Conservation (phyloP, 1,284 basidiomycete genomes). For the Cutaneotrichosporon sp. region DNA sequence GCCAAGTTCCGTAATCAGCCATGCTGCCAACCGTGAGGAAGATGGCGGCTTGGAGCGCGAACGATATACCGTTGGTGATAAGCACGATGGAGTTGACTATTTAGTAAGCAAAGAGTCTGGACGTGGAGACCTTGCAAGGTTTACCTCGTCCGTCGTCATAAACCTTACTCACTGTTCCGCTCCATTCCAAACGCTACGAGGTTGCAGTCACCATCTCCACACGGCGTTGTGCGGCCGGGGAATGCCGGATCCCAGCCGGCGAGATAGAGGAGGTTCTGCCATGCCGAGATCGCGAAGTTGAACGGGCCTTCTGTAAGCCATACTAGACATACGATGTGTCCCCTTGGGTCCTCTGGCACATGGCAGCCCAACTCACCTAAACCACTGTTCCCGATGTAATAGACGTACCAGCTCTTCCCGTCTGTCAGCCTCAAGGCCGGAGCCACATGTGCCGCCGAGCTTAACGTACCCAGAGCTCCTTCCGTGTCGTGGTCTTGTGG, state of each 20-base stretch:
- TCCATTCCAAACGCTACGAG: constrained; percentile 32
- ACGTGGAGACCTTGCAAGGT: no score
- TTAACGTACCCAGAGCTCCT: constrained; percentile 37
- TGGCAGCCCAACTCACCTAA: constrained; percentile 21
- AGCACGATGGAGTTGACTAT: constrained; percentile 25
- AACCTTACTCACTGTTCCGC: constrained; percentile 31
- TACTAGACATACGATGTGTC: no score
- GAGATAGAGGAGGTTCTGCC: constrained; percentile 42
- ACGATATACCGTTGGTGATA: constrained; percentile 23
- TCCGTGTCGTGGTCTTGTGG: constrained; percentile 36
- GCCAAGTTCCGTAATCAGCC: constrained; percentile 28
- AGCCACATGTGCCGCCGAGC: no score
- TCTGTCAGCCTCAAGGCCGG: no score
- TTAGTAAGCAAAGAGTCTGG: no score
- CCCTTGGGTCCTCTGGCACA: no score
- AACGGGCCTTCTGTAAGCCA: constrained; percentile 33
- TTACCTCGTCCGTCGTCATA: no score
- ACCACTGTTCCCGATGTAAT: constrained; percentile 45
- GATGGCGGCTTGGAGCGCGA: constrained; percentile 22
- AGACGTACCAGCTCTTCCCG: constrained; percentile 44
- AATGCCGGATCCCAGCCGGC: constrained; percentile 43
- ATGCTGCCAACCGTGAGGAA: constrained; percentile 21
- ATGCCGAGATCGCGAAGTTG: constrained; percentile 45
- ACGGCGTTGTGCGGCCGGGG: constrained; percentile 27
- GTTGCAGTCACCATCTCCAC: constrained; percentile 29